Evolutionary conservation across 2,329 filamentous ascomycete genomes (phyloP).

Genomic region (Neopestalotiopsis sp.): DNA sequence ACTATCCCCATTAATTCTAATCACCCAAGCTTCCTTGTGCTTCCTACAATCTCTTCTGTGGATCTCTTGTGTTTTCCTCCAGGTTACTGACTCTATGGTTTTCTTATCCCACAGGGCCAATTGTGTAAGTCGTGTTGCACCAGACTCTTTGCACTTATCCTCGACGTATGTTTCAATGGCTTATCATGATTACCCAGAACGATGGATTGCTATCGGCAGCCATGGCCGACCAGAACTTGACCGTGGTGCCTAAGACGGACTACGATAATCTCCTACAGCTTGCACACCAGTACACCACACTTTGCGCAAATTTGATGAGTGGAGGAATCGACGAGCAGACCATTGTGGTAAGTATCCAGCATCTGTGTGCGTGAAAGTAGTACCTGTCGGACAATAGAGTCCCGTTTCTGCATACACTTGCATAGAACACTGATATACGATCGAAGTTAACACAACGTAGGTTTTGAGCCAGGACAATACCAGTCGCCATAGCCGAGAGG

Average conservation of each 20-base stretch:
- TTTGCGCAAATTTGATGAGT: slow-evolving; percentile 53
- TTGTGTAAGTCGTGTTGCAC: slow-evolving; percentile 31
- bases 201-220: slow-evolving; percentile 24
- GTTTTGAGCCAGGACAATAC: slow-evolving; percentile 22
- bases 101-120: slow-evolving; percentile 29
- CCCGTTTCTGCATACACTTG: not conserved
- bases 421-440: not conserved
- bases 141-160: not conserved
- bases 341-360: slow-evolving; percentile 45
- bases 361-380: not conserved
- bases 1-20: not conserved
- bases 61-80: not conserved
- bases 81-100: slow-evolving; percentile 24
- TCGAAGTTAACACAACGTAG: not conserved
- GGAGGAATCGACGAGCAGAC: slow-evolving; percentile 53
- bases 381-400: not conserved
- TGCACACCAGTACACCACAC: slow-evolving; percentile 57
- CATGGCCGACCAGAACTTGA: slow-evolving; percentile 49
- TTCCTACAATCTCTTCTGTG: slow-evolving; percentile 3
- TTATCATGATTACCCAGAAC: slow-evolving; percentile 24
- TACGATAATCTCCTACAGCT: slow-evolving; percentile 62
- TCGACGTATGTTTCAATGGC: slow-evolving; percentile 15
- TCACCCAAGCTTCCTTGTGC: not conserved
- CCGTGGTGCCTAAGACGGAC: slow-evolving; percentile 61
- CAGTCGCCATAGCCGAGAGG: slow-evolving; percentile 13